Conservation (phyloP, 108 stramenopile species). For the Pseudonitzschia pungens region DNA sequence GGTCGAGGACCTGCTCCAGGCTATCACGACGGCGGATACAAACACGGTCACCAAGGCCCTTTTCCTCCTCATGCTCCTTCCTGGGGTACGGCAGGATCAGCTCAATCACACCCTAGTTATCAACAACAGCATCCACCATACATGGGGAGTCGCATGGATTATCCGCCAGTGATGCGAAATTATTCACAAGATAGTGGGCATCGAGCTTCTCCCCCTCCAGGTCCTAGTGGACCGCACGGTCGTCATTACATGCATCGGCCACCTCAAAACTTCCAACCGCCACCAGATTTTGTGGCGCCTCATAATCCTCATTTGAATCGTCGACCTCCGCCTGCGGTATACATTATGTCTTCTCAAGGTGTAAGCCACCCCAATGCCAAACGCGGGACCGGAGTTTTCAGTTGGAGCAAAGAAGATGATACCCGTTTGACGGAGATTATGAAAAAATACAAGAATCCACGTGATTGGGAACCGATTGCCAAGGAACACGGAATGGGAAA, state of each 20-base stretch:
- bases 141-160: constrained; percentile 22
- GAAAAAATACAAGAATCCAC: constrained; percentile 85
- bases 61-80: constrained; percentile 50
- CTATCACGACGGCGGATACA: constrained; percentile 22
- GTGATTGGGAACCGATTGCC: constrained; percentile 87
- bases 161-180: constrained; percentile 45
- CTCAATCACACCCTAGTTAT: constrained; percentile 29
- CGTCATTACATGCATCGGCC: constrained; percentile 28
- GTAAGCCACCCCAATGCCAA: constrained; percentile 16
- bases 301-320: constrained; percentile 37
- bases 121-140: constrained; percentile 22
- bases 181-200: constrained; percentile 53
- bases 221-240: constrained; percentile 23
- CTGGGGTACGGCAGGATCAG: constrained; percentile 41
- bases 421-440: constrained; percentile 68
- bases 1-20: constrained; percentile 25
- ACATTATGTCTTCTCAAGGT: constrained; percentile 44
- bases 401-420: constrained; percentile 80
- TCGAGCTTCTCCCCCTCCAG: constrained; percentile 46
- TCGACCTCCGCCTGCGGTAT: constrained; percentile 44
- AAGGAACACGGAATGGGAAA: constrained; percentile 63
- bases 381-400: constrained; percentile 42
- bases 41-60: constrained; percentile 31
- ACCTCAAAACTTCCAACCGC: constrained; percentile 52
- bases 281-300: constrained; percentile 45